Evolutionary conservation across 1,284 basidiomycete species (phyloP), one percentile per base, ranked within the genome.

Genomic region (Hypsizygus ulmarius): DNA sequence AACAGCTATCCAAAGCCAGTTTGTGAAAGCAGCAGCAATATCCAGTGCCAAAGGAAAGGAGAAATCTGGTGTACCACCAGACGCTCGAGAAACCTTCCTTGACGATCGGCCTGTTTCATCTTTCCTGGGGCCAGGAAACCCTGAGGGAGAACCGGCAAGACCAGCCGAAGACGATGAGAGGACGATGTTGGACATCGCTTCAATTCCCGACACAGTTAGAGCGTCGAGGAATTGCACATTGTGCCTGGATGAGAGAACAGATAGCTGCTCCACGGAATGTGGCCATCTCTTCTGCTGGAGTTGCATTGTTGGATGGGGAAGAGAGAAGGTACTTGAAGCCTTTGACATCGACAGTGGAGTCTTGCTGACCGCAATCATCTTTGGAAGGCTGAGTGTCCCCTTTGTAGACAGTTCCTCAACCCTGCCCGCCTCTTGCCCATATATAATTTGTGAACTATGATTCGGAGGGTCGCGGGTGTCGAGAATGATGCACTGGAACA

Each of bases 201-300:
- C 69, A 2, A 79, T 90, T 43, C 75, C 82, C 1, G 56, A 68
- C 2, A 68, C 63, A 5, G 55, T 77, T 1, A 72, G 88, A 37
- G 80, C 79, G 6, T 77, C 81, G 14, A 74, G 92, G 59, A 88
- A 79, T 59, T 96, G 93, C 57, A 92, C 91, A 1, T 73, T 96
- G 4, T 96, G 93, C 61, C 69, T 96, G 46, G 90, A 94, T 58
- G 83, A 91, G 69, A 70, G 88, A 62, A 84, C 85, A 21, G 76
- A 87, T 61, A 82, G 85, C 45, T 89, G 87, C 56, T 85, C 90
- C 19, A 97, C 94, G 0, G 93, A 96, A 63, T 97, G 94, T 59
- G 94, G 94, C 0, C 94, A 97, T 69, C 67, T 96, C 38, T 97
- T 96, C 67, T 95, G 93, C 63, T 97, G 94, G 94, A 82, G 76